Percentiles rank a stretch among this genome's conserved stretches.
Evolutionary conservation across 2,329 filamentous ascomycete species (phyloP).

Genomic region (Venturia pyrina): DNA sequence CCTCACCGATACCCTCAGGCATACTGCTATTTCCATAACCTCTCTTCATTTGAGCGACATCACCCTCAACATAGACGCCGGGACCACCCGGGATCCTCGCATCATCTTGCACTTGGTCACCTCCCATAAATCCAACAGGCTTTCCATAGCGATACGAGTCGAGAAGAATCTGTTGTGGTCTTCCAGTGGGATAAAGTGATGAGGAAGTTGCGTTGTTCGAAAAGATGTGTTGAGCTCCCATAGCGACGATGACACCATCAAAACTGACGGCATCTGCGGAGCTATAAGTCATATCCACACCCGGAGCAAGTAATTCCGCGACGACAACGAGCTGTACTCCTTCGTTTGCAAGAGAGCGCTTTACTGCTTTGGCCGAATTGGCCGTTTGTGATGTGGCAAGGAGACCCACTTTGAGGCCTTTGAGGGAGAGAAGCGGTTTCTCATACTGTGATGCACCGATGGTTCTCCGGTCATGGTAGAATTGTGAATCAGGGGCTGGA

Average conservation of each 20-base stretch:
- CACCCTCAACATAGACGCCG: slow-evolving; percentile 21
- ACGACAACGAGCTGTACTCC: slow-evolving; percentile 52
- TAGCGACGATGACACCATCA: slow-evolving; percentile 51
- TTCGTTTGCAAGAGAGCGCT: slow-evolving; percentile 35
- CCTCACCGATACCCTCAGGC: neutral
- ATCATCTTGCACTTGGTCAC: slow-evolving; percentile 24
- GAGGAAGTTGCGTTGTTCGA: slow-evolving; percentile 28
- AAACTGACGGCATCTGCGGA: slow-evolving; percentile 52
- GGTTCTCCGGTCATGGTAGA: slow-evolving; percentile 61
- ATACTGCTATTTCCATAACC: slow-evolving; percentile 11
- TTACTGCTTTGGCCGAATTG: slow-evolving; percentile 46
- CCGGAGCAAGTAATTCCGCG: slow-evolving; percentile 44
- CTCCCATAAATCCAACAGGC: slow-evolving; percentile 52
- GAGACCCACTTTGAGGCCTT: slow-evolving; percentile 54
- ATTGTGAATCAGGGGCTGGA: slow-evolving; percentile 50
- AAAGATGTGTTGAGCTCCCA: slow-evolving; percentile 47
- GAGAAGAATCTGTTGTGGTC: slow-evolving; percentile 53
- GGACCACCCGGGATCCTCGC: slow-evolving; percentile 34
- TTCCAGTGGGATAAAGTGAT: slow-evolving; percentile 52
- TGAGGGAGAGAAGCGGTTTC: slow-evolving; percentile 48
- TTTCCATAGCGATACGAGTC: slow-evolving; percentile 61
- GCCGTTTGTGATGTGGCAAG: slow-evolving; percentile 42
- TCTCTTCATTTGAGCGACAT: slow-evolving; percentile 17
- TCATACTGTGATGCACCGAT: slow-evolving; percentile 50
- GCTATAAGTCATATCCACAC: slow-evolving; percentile 55